Conservation (phyloP, 257 asterid genomes). For the Paraleonurus japonicus region DNA sequence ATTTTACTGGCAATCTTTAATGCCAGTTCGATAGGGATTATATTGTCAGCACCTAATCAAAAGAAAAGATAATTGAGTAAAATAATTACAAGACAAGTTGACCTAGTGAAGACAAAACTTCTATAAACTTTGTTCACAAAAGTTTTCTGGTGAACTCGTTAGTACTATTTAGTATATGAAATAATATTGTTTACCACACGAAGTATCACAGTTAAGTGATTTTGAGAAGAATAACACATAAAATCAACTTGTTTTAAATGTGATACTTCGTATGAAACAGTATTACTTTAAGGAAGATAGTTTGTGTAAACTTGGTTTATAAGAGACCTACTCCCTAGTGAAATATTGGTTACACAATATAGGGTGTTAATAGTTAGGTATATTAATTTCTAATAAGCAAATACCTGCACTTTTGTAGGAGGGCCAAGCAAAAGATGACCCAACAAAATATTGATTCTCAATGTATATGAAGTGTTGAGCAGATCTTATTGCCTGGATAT, state of each 20-base stretch:
- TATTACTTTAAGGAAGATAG: too few relatives aligned
- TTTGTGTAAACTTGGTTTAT: too few relatives aligned
- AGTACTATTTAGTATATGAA: background rate
- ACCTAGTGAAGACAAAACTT: background rate
- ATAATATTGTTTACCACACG: too few relatives aligned
- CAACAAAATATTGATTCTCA: constrained; percentile 92
- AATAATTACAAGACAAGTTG: constrained; percentile 6
- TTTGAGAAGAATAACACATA: background rate
- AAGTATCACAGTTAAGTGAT: background rate
- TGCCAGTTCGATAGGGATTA: constrained; percentile 91
- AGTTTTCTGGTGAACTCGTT: background rate
- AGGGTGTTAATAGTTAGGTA: background rate
- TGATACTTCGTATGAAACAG: background rate
- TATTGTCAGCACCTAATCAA: constrained; percentile 78
- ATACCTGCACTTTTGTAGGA: constrained; percentile 75
- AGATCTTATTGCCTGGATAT: constrained; percentile 85
- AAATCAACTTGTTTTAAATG: background rate
- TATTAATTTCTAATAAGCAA: too few relatives aligned
- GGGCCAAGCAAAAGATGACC: constrained; percentile 96
- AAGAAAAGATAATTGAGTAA: constrained; percentile 9
- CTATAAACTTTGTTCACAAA: background rate
- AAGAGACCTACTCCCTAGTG: too few relatives aligned
- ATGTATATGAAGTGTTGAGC: constrained; percentile 93
- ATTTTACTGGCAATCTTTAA: constrained; percentile 84
- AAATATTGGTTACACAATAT: background rate